phyloP scores from a whole-genome alignment of 2,329 filamentous ascomycete species.

The Dactylellina cionopaga region DNA sequence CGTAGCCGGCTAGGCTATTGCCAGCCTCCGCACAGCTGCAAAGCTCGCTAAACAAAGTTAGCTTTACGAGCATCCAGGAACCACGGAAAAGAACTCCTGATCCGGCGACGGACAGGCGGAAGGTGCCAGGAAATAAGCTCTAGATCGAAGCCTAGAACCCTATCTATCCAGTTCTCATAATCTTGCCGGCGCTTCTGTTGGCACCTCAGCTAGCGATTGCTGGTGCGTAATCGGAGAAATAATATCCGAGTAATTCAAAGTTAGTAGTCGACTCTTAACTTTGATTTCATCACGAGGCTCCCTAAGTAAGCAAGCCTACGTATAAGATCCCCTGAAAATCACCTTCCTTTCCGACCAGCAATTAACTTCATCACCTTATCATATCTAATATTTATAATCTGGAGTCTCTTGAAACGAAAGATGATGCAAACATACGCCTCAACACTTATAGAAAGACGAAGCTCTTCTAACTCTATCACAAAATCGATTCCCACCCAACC shows the following conservation, averaged over 20 bases:
- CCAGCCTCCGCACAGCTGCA: constrained; percentile 3
- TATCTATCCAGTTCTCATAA: neutral
- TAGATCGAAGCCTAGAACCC: constrained; percentile 17
- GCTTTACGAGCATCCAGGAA: neutral
- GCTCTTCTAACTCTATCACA: neutral
- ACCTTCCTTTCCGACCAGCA: constrained; percentile 29
- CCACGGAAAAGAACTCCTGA: constrained; percentile 7
- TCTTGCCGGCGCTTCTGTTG: neutral
- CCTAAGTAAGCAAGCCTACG: neutral
- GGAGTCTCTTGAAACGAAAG: neutral
- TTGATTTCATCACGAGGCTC: constrained; percentile 17
- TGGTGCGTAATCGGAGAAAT: neutral
- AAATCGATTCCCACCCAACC: neutral
- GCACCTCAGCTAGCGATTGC: neutral
- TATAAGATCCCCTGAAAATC: constrained; percentile 42
- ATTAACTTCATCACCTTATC: neutral
- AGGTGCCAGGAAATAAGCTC: neutral
- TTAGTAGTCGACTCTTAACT: neutral
- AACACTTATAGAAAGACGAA: constrained; percentile 16
- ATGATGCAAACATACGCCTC: constrained; percentile 25
- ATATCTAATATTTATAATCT: neutral
- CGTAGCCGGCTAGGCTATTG: too few relatives aligned
- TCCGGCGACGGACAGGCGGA: constrained; percentile 17
- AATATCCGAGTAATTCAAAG: neutral
- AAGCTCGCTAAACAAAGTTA: constrained; percentile 35